Evolutionary conservation across 306 rosid species (phyloP), one percentile per base, ranked within the genome.

Genomic region (Fragaria vesca): DNA sequence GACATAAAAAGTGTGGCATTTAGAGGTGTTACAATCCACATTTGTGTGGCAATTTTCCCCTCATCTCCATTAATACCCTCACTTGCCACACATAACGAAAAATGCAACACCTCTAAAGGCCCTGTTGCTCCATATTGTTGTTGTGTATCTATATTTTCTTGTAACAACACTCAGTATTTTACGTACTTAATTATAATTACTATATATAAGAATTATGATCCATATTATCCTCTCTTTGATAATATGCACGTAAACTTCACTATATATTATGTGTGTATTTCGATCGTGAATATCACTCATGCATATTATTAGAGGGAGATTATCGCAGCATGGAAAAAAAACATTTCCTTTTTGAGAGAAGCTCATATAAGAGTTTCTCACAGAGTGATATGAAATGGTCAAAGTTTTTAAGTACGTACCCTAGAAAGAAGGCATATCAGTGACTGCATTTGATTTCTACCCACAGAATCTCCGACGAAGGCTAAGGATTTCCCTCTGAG

Each of bases 401-500:
- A 63, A 63, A 66, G 2, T 16, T 36, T 15, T 17, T 6, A 45
- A 13, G 10, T 28, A 55, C 66, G 24, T 78, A 82, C 85, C 77
- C 80, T 73, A 38, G 85, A 82, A 16, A 82, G 85, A 16, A 91
- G 90, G 81, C 96, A 93, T 66, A 93, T 83, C 90, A 90, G 61
- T 68, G 93, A 88, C 73, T 90, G 91, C 95, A 91, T 90, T 81
- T 94, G 98, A 83, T 94, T 94, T 82, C 98, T 89, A 0, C 91
- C 96, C n/a, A 94, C 97, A 12, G 98, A 94, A 63, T 94, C 98
- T 28, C 98, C 97, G 72, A 94, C 88, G 81, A 94, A 94, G 57
- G 97, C 98, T 88, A 94, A 48, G 15, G 98, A 90, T 73, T 92
- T 92, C 15, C 86, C 97, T 60, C 95, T 88, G 4, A 94, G 68